These are phyloP conservation scores for Grosmannia huntii DNA, from an alignment of 2,329 filamentous ascomycete species.

Conservation along the genomic window DNA sequence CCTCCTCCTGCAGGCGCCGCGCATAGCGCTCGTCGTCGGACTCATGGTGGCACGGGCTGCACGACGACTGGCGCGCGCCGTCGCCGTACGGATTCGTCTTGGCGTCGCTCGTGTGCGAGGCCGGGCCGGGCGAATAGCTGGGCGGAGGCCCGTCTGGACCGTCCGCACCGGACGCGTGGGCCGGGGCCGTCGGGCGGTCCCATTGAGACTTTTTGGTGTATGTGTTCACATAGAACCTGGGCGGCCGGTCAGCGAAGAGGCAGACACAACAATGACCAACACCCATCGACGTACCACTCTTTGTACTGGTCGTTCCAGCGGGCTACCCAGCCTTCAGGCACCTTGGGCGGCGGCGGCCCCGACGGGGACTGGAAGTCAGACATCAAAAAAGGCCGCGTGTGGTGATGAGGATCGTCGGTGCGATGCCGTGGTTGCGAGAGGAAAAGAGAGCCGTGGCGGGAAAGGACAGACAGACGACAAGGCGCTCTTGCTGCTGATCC, in stretches of 20 bases:
- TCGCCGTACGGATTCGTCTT: conserved; percentile 61
- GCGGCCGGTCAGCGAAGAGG: background rate
- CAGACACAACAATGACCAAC: background rate
- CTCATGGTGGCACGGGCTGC: conserved; percentile 8
- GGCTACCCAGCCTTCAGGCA: conserved; percentile 72
- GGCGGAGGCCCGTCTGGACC: conserved; percentile 51
- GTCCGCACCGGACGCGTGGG: conserved; percentile 27
- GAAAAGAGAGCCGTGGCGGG: background rate
- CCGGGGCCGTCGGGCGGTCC: conserved; percentile 66
- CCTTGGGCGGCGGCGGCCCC: conserved; percentile 44
- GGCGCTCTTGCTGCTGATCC: background rate
- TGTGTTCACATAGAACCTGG: conserved; percentile 82
- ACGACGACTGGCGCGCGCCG: conserved; percentile 12
- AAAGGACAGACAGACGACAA: background rate
- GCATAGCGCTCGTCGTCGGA: conserved; percentile 64
- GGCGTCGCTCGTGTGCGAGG: conserved; percentile 33
- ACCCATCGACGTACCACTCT: conserved; percentile 46
- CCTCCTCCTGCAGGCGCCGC: conserved; percentile 69
- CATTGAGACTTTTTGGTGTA: conserved; percentile 83
- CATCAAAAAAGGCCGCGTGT: conserved; percentile 23
- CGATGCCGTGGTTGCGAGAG: background rate
- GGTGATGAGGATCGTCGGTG: no score
- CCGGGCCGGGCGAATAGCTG: conserved; percentile 44
- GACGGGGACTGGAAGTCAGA: conserved; percentile 39
- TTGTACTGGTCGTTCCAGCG: conserved; percentile 81